phyloP scores from a whole-genome alignment of 2,329 filamentous ascomycete species.

The Penicillium hesseltinei region DNA sequence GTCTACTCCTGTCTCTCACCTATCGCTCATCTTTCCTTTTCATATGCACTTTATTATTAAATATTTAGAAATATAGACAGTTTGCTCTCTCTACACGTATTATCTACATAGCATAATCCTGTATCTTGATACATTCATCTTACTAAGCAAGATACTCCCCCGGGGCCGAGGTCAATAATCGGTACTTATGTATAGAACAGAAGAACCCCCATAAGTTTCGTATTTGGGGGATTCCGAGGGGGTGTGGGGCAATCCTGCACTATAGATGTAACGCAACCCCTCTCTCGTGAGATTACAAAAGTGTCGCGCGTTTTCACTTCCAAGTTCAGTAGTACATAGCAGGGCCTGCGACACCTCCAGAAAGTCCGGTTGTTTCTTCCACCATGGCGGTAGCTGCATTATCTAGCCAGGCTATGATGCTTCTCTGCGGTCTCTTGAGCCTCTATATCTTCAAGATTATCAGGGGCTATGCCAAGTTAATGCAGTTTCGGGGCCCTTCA shows the following conservation, averaged over 20 bases:
- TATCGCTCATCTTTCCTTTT: not conserved
- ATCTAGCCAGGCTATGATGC: not conserved
- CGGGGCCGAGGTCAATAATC: no score
- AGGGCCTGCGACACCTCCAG: not conserved
- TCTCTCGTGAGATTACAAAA: not conserved
- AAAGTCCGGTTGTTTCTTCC: not conserved
- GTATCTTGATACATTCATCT: not conserved
- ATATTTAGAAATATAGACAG: not conserved
- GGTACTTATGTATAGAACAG: not conserved
- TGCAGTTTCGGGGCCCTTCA: slow-evolving; percentile 11
- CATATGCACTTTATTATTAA: no score
- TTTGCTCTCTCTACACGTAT: not conserved
- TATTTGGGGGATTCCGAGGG: not conserved
- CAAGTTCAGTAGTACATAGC: not conserved
- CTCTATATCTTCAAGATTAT: slow-evolving; percentile 9
- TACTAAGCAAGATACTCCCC: not conserved
- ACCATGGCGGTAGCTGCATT: not conserved
- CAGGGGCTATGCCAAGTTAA: slow-evolving; percentile 7
- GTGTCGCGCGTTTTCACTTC: not conserved
- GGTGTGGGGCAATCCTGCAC: not conserved
- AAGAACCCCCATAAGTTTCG: not conserved
- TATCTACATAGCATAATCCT: no score
- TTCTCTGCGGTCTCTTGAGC: slow-evolving; percentile 6
- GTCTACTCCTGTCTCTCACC: not conserved
- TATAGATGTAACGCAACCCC: not conserved